phyloP scores from a whole-genome alignment of 2,329 filamentous ascomycete species.

The Exophiala xenobiotica region DNA sequence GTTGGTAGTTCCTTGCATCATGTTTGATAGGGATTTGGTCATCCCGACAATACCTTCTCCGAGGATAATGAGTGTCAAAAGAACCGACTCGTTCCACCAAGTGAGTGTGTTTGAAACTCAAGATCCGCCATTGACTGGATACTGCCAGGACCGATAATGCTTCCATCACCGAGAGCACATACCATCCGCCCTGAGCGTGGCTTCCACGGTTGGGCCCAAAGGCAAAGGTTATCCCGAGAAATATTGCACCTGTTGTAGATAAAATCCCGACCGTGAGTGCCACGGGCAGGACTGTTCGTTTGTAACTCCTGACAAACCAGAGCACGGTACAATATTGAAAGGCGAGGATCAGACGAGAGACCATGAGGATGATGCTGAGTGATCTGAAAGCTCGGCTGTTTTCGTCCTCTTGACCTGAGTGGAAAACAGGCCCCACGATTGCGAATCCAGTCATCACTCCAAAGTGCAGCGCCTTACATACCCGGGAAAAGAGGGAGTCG shows the following conservation, averaged over 20 bases:
- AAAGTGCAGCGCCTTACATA: constrained; percentile 59
- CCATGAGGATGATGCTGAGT: constrained; percentile 46
- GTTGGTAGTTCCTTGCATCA: constrained; percentile 11
- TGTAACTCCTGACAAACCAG: constrained; percentile 16
- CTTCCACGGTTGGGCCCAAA: constrained; percentile 25
- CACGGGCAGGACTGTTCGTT: constrained; percentile 14
- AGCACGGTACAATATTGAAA: constrained; percentile 51
- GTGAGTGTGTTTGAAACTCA: constrained; percentile 63
- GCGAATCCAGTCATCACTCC: constrained; percentile 66
- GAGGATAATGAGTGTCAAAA: constrained; percentile 65
- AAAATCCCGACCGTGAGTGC: constrained; percentile 7
- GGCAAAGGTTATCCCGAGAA: constrained; percentile 34
- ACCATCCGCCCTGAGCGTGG: constrained; percentile 40
- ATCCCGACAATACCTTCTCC: constrained; percentile 62
- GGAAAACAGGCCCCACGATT: constrained; percentile 53
- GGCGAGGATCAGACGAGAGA: constrained; percentile 54
- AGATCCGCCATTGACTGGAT: constrained; percentile 55
- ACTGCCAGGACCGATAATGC: constrained; percentile 52
- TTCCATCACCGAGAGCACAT: constrained; percentile 56
- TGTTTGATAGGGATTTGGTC: constrained; percentile 35
- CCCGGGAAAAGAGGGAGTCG: constrained; percentile 63
- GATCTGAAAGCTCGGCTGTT: constrained; percentile 48
- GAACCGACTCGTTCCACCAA: constrained; percentile 62
- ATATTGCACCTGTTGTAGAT: constrained; percentile 5
- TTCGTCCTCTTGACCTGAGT: constrained; percentile 39